A percentile compares a stretch with the other conserved stretches of the same genome.
These are phyloP conservation scores for Marasmius fiardii DNA, from an alignment of 1,284 basidiomycete genomes.

Conservation along the genomic window DNA sequence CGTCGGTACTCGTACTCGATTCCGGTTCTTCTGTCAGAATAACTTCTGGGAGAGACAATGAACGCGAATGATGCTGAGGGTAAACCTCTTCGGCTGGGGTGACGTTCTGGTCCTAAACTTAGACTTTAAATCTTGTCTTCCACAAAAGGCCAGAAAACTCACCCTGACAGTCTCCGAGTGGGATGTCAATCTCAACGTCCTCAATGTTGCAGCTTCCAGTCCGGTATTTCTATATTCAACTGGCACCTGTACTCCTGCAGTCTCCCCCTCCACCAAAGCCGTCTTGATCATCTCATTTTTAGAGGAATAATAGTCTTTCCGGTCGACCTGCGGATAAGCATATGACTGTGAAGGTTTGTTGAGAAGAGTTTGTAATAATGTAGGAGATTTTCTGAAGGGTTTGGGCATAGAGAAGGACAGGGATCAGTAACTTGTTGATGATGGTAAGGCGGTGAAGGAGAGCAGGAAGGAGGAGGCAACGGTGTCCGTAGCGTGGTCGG, in stretches of 20 bases:
- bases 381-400: neutral
- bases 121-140: too few species aligned
- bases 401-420: neutral
- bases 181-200: neutral
- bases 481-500: too few species aligned
- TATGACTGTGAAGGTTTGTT: neutral
- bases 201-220: neutral
- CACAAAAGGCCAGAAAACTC: neutral
- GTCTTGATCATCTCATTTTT: slow-evolving; percentile 5
- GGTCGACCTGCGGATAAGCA: neutral
- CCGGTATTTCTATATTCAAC: neutral
- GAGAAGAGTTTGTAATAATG: neutral
- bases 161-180: neutral
- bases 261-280: neutral
- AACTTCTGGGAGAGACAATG: neutral
- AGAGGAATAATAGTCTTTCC: neutral
- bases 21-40: neutral
- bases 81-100: neutral
- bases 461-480: too few species aligned
- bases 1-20: slow-evolving; percentile 19
- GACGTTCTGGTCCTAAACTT: neutral
- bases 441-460: too few species aligned
- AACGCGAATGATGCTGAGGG: slow-evolving; percentile 7
- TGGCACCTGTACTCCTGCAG: neutral
- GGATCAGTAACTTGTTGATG: too few species aligned